Evolutionary conservation across 768 basidiomycete genomes (phyloP).

Genomic region (Trametes sanguinea): DNA sequence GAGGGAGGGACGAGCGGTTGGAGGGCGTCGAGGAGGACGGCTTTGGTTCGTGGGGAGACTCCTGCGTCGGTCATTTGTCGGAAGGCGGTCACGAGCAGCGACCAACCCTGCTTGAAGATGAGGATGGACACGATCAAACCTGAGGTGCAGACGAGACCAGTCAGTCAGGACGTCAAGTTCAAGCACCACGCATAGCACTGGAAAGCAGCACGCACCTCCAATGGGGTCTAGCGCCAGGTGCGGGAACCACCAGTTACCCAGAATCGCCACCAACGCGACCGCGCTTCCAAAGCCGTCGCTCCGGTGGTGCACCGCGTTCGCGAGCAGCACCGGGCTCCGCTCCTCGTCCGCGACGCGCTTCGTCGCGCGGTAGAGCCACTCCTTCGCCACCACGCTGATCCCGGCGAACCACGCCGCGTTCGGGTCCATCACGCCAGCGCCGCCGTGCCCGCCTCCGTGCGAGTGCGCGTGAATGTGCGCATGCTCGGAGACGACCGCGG

Average conservation of each 20-base stretch:
- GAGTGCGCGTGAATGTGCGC: constrained; percentile 41
- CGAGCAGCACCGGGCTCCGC: constrained; percentile 85
- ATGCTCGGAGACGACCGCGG: constrained; percentile 38
- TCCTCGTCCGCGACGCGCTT: constrained; percentile 90
- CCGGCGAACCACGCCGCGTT: constrained; percentile 98
- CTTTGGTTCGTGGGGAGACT: constrained; percentile 56
- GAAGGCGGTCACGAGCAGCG: constrained; percentile 67
- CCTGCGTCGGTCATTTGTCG: constrained; percentile 85
- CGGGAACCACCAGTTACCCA: constrained; percentile 87
- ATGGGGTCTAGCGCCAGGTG: constrained; percentile 89
- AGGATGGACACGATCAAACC: constrained; percentile 88
- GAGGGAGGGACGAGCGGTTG: constrained; percentile 51
- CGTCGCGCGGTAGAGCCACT: constrained; percentile 90
- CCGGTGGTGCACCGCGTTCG: constrained; percentile 98
- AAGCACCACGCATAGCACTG: background rate
- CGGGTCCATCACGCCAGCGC: constrained; percentile 61
- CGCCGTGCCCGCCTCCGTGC: constrained; percentile 51
- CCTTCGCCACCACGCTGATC: constrained; percentile 77
- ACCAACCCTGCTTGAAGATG: constrained; percentile 78
- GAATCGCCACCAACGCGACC: constrained; percentile 89
- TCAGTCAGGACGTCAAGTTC: background rate
- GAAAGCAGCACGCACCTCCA: constrained; percentile 60
- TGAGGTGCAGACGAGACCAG: constrained; percentile 31
- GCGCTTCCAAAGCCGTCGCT: constrained; percentile 93
- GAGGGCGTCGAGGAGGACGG: constrained; percentile 56